Conservation (phyloP, 2,329 filamentous ascomycete species). For the Colletotrichum theobromicola region DNA sequence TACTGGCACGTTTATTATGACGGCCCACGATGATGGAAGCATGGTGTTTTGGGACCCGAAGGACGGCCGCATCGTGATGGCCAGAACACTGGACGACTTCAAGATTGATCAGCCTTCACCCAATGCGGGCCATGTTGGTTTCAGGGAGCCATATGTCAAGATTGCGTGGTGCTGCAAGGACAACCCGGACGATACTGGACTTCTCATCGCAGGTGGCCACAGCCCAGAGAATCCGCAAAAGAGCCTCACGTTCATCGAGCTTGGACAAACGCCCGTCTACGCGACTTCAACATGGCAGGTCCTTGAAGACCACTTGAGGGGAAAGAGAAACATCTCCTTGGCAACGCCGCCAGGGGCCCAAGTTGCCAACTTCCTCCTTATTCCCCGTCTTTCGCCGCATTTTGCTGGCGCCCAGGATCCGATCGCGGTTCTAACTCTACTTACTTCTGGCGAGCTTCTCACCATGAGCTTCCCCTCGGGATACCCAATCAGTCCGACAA, state of each 20-base stretch:
- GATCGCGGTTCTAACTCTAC: conserved; percentile 78
- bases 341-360: conserved; percentile 79
- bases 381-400: conserved; percentile 83
- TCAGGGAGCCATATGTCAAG: conserved; percentile 77
- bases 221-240: conserved; percentile 70
- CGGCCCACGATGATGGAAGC: conserved; percentile 88
- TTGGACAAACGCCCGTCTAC: conserved; percentile 89
- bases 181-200: conserved; percentile 90
- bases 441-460: conserved; percentile 87
- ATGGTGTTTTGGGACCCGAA: conserved; percentile 94
- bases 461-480: conserved; percentile 93
- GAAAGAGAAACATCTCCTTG: conserved; percentile 74
- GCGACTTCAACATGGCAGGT: conserved; percentile 90
- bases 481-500: conserved; percentile 88
- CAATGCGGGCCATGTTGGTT: conserved; percentile 54
- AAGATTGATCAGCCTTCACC: conserved; percentile 73
- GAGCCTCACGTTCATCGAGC: conserved; percentile 86
- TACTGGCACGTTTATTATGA: conserved; percentile 87
- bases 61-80: conserved; percentile 83
- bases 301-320: conserved; percentile 78
- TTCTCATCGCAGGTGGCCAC: conserved; percentile 85
- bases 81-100: conserved; percentile 77
- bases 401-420: conserved; percentile 90
- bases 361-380: conserved; percentile 79
- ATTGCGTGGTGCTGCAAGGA: conserved; percentile 94